phyloP scores from a whole-genome alignment of 257 asterid genomes.

The Jacaranda copaia region DNA sequence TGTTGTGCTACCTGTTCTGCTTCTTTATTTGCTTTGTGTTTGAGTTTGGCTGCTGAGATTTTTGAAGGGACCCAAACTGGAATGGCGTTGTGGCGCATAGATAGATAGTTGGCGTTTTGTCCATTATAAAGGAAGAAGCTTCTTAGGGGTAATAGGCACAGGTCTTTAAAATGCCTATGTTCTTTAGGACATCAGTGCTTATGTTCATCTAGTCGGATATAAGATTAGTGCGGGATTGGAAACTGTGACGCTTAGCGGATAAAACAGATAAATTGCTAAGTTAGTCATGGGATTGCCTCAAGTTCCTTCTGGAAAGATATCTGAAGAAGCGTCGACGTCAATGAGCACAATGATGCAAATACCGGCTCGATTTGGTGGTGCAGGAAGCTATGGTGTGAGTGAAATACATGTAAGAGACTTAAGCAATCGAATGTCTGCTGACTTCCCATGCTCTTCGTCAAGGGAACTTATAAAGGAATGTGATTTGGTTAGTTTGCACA shows the following conservation, averaged over 20 bases:
- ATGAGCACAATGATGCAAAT: conserved; percentile 58
- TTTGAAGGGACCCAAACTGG: conserved; percentile 38
- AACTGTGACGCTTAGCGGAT: conserved; percentile 26
- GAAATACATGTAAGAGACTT: conserved; percentile 51
- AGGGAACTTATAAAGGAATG: conserved; percentile 40
- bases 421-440: conserved; percentile 40
- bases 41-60: conserved; percentile 47
- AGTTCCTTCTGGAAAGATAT: conserved; percentile 57
- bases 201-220: background rate
- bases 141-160: conserved; percentile 13
- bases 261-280: conserved; percentile 11
- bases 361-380: conserved; percentile 51
- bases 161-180: conserved; percentile 21
- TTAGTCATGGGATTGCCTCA: conserved; percentile 86
- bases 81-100: conserved; percentile 39
- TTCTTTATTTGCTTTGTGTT: conserved; percentile 45
- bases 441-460: conserved; percentile 53
- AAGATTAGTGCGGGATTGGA: conserved; percentile 29
- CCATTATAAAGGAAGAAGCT: conserved; percentile 18
- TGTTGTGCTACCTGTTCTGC: conserved; percentile 45
- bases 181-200: background rate
- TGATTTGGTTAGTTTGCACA: conserved; percentile 52
- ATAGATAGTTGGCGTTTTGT: conserved; percentile 36
- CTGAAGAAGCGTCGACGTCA: conserved; percentile 68
- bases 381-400: conserved; percentile 61